Conservation (phyloP, 306 rosid genomes). For the Vicia villosa region DNA sequence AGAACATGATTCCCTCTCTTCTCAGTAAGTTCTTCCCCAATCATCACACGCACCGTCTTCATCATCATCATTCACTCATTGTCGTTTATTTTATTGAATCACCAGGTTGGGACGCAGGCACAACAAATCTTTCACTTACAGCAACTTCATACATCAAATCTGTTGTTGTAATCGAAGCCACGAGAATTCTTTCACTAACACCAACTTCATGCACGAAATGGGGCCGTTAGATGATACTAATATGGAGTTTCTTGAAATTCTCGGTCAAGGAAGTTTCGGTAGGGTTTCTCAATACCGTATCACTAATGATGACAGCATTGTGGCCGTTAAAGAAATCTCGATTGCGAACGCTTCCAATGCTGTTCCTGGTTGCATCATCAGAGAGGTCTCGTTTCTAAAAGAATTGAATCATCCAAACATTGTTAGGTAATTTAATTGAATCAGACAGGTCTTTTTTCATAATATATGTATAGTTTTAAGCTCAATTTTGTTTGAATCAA, state of each 20-base stretch:
- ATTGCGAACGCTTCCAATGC: rapidly evolving
- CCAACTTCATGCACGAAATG: background rate
- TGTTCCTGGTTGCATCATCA: background rate
- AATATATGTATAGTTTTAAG: too few species aligned
- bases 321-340: slow-evolving; percentile 13
- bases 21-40: background rate
- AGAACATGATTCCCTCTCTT: background rate
- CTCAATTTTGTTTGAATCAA: background rate
- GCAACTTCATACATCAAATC: background rate
- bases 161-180: background rate
- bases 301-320: rapidly evolving
- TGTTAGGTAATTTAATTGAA: background rate
- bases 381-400: background rate
- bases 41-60: background rate
- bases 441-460: background rate
- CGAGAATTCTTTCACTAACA: background rate
- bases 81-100: background rate
- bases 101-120: background rate
- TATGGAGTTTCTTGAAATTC: background rate
- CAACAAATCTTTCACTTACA: too few species aligned
- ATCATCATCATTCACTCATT: too few species aligned
- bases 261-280: background rate
- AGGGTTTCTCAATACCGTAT: background rate
- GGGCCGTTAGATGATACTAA: too few species aligned
- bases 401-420: slow-evolving; percentile 9